Evolutionary conservation across 2,329 filamentous ascomycete species (phyloP), one percentile per base, ranked within the genome.

Genomic region (Tolypocladium sp.): DNA sequence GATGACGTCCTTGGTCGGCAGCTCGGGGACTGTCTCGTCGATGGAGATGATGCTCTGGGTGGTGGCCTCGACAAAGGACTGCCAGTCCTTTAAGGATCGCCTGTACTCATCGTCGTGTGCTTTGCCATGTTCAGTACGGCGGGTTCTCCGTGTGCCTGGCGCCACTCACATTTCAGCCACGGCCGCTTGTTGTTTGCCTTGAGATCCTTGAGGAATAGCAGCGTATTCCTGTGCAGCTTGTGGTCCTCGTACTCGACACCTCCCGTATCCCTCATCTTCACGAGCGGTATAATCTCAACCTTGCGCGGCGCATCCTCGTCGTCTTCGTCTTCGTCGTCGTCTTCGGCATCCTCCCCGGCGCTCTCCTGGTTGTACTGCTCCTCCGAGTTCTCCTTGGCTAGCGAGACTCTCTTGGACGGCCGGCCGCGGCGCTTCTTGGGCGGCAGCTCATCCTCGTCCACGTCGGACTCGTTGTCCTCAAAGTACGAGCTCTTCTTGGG

Each of bases 11-110:
- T 95, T 94, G 58, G 88, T 78, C 1, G 92, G 92, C 27, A 96
- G 77, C 66, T 96, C 91, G 1, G 92, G 92, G 49, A 96, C 84
- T 1, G 91, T 95, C 58, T 88, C 84, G 70, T 97, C 92, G 44
- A 82, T 79, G 60, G 87, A 84, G 25, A 83, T 82, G 58, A 96
- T 80, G 62, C 85, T 87, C 61, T 87, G 79, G 1, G 88, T 90
- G 44, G 94, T 77, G 12, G 78, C 78, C 64, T 90, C 87, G 41
- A 94, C 83, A 67, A 92, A 96, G 2, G 84, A 83, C 55, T 90
- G 84, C 81, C 90, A 96, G 70, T 96, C 91, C 60, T 88, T 87
- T 60, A 92, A 82, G 1, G 91, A 84, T 58, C 86, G 81, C 60
- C 92, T 83, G 70, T 90, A 96, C 66, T 95, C 89, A 52, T 81